Conservation (phyloP, 2,329 filamentous ascomycete species). For the Westerdykella ornata region DNA sequence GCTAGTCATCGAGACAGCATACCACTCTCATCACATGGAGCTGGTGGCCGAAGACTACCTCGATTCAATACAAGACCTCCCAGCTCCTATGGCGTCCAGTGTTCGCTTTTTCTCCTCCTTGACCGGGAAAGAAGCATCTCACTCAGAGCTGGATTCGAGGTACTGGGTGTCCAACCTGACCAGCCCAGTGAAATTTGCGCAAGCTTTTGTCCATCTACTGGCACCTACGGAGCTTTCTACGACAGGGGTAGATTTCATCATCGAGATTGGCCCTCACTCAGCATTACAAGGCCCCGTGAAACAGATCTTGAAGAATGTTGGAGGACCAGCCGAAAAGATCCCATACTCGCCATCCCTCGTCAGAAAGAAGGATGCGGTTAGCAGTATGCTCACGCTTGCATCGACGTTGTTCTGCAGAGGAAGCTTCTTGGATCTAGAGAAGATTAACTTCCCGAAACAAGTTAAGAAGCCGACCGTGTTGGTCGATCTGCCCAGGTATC, state of each 20-base stretch:
- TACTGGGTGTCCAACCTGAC: conserved; percentile 16
- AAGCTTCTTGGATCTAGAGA: conserved; percentile 13
- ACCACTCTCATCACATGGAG: conserved; percentile 35
- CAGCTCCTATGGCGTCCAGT: conserved; percentile 11
- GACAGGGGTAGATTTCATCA: conserved; percentile 10
- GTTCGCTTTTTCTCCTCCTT: conserved; percentile 16
- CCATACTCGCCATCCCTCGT: conserved; percentile 17
- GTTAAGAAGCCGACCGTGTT: conserved; percentile 10
- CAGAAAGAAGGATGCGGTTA: conserved; percentile 19
- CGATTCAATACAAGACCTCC: conserved; percentile 17
- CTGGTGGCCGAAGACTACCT: conserved; percentile 19
- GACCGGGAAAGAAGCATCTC: conserved; percentile 8
- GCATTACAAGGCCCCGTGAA: conserved; percentile 21
- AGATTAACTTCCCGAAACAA: conserved; percentile 20
- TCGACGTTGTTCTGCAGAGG: conserved; percentile 10
- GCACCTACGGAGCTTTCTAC: conserved; percentile 1
- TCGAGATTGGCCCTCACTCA: conserved; percentile 22
- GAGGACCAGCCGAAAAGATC: conserved; percentile 13
- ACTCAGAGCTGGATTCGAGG: conserved; percentile 3
- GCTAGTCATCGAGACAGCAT: conserved; percentile 42
- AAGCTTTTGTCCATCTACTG: background rate
- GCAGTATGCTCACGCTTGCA: conserved; percentile 15
- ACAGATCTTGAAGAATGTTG: conserved; percentile 15
- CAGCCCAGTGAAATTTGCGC: conserved; percentile 4
- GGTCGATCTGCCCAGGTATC: conserved; percentile 26